Conservation (phyloP, 2,329 filamentous ascomycete genomes). For the Fusarium sp. region DNA sequence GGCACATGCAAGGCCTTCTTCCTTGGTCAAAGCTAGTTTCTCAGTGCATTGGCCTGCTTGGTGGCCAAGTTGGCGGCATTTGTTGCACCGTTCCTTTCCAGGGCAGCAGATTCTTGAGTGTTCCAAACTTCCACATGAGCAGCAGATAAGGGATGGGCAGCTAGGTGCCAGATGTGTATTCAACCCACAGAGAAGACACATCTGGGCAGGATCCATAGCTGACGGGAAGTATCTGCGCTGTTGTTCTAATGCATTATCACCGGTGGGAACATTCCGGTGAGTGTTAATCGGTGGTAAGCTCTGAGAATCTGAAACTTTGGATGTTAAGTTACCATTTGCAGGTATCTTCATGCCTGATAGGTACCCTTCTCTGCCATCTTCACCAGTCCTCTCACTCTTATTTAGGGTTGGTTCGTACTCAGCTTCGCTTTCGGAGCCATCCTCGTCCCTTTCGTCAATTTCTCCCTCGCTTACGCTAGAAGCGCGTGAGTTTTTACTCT, state of each 20-base stretch:
- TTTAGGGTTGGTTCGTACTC: slow-evolving; percentile 39
- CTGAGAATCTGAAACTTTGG: background rate
- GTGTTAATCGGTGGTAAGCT: slow-evolving; percentile 20
- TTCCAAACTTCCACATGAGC: slow-evolving; percentile 54
- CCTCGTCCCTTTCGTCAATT: slow-evolving; percentile 9
- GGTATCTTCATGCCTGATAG: background rate
- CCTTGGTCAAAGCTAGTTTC: slow-evolving; percentile 61
- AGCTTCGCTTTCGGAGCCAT: slow-evolving; percentile 40
- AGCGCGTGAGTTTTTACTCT: slow-evolving; percentile 30
- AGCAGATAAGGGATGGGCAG: slow-evolving; percentile 60
- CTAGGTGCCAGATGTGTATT: slow-evolving; percentile 55
- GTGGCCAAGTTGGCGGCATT: slow-evolving; percentile 73
- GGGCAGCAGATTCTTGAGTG: slow-evolving; percentile 64
- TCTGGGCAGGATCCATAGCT: slow-evolving; percentile 51
- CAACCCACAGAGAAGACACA: slow-evolving; percentile 63
- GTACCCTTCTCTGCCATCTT: slow-evolving; percentile 4
- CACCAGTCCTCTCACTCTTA: slow-evolving; percentile 15
- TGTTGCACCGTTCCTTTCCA: slow-evolving; percentile 59
- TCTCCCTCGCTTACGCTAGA: slow-evolving; percentile 34
- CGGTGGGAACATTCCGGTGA: slow-evolving; percentile 38
- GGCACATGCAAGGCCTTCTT: slow-evolving; percentile 67
- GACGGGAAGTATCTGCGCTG: slow-evolving; percentile 63
- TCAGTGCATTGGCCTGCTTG: slow-evolving; percentile 60
- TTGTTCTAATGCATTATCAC: slow-evolving; percentile 49
- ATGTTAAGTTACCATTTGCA: slow-evolving; percentile 17